A percentile compares a stretch with the other conserved stretches of the same genome.
Conservation (phyloP, 441 rosid genomes). For the Populus trichocarpa region DNA sequence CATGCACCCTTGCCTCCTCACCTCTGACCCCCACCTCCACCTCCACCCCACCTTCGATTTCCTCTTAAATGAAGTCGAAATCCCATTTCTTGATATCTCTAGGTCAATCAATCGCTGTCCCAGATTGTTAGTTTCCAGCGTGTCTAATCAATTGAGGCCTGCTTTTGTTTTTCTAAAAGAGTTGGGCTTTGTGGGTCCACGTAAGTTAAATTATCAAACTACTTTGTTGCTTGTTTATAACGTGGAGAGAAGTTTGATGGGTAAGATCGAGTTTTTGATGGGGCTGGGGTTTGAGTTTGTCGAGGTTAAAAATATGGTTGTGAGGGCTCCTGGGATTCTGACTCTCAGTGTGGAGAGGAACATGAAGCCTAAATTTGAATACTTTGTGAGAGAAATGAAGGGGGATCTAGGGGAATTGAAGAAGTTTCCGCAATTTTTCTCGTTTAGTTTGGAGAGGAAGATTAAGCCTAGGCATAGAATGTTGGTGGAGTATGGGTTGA, state of each 20-base stretch:
- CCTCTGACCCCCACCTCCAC: conserved; percentile 48
- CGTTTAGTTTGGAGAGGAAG: conserved; percentile 83
- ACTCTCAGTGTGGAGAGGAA: conserved; percentile 68
- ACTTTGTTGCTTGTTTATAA: conserved; percentile 60
- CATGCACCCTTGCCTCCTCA: conserved; percentile 58
- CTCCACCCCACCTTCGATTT: conserved; percentile 56
- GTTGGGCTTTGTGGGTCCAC: conserved; percentile 54
- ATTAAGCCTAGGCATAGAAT: conserved; percentile 74
- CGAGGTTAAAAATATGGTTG: conserved; percentile 61
- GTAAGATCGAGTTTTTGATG: conserved; percentile 54
- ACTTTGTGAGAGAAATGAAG: conserved; percentile 57
- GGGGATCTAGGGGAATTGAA: conserved; percentile 60
- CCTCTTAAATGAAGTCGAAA: conserved; percentile 52
- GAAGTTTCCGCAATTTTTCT: conserved; percentile 80
- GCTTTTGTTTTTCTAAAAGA: conserved; percentile 42
- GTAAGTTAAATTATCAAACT: conserved; percentile 42
- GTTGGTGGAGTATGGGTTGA: conserved; percentile 51
- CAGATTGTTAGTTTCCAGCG: conserved; percentile 48
- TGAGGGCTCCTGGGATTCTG: conserved; percentile 70
- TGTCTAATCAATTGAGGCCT: conserved; percentile 51
- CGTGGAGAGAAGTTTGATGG: conserved; percentile 51
- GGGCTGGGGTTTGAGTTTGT: conserved; percentile 49
- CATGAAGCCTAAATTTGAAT: conserved; percentile 58
- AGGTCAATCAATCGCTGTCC: conserved; percentile 69
- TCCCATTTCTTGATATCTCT: conserved; percentile 42